Evolutionary conservation across 345 rosid species (phyloP).

Genomic region (Populus alba): DNA sequence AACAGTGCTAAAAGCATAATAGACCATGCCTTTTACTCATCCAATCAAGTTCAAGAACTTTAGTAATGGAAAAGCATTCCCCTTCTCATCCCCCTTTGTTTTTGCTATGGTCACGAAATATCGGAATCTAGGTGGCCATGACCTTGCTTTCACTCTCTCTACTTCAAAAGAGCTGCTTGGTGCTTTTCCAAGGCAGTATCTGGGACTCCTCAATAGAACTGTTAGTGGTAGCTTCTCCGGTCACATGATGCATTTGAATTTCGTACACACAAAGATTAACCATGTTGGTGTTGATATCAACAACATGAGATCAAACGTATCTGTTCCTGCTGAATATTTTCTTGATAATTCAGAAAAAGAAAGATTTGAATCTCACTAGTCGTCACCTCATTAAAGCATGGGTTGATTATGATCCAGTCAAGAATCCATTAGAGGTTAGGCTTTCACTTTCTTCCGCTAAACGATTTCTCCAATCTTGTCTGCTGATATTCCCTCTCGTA

Average conservation of each 20-base stretch:
- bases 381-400: slow-evolving; percentile 67
- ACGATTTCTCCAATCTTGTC: slow-evolving; percentile 55
- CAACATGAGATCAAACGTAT: neutral
- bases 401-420: slow-evolving; percentile 83
- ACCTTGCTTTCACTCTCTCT: neutral
- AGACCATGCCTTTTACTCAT: neutral
- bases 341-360: neutral
- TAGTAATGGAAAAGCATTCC: neutral
- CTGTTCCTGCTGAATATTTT: neutral
- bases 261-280: neutral
- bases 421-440: slow-evolving; percentile 54
- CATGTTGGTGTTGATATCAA: slow-evolving; percentile 3
- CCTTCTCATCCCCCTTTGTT: neutral
- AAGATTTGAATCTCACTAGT: slow-evolving; percentile 32
- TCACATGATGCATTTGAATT: neutral
- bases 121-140: neutral
- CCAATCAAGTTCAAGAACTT: neutral
- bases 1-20: neutral
- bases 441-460: slow-evolving; percentile 59
- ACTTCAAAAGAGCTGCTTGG: neutral
- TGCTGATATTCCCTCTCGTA: slow-evolving; percentile 46
- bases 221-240: neutral
- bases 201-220: neutral
- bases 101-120: neutral
- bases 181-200: neutral